Evolutionary conservation across 495 filamentous ascomycete species (phyloP).

Genomic region (Talaromyces borbonicus): DNA sequence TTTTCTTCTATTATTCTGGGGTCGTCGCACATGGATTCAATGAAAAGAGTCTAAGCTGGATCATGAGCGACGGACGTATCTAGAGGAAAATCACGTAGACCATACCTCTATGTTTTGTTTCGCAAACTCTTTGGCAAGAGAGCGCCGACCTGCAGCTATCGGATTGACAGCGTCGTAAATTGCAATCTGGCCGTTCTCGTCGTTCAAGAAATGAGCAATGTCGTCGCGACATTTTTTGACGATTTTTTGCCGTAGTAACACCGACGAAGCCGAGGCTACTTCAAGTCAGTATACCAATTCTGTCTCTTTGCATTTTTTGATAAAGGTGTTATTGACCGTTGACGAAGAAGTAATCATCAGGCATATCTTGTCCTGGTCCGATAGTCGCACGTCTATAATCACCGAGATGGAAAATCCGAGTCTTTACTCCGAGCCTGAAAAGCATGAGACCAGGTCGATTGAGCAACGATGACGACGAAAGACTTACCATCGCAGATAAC

Average conservation of each 20-base stretch:
- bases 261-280: conserved; percentile 67
- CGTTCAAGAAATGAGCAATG: conserved; percentile 88
- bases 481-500: conserved; percentile 85
- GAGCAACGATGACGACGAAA: not conserved
- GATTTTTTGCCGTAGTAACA: conserved; percentile 89
- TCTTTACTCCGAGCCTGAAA: conserved; percentile 89
- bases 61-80: conserved; percentile 8
- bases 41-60: conserved; percentile 68
- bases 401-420: conserved; percentile 90
- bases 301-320: not conserved
- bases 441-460: too few species aligned
- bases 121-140: conserved; percentile 88
- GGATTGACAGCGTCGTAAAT: conserved; percentile 99
- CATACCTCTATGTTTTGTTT: conserved; percentile 87
- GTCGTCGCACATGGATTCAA: conserved; percentile 92
- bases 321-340: conserved; percentile 45
- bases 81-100: not conserved
- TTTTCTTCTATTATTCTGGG: conserved; percentile 94
- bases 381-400: conserved; percentile 92
- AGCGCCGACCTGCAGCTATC: conserved; percentile 67
- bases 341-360: conserved; percentile 95
- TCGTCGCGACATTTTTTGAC: conserved; percentile 96
- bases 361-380: conserved; percentile 75
- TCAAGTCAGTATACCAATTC: conserved; percentile 11
- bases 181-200: conserved; percentile 96